phyloP scores from a whole-genome alignment of 2,329 filamentous ascomycete species.

The Chalaropsis ovoidea region DNA sequence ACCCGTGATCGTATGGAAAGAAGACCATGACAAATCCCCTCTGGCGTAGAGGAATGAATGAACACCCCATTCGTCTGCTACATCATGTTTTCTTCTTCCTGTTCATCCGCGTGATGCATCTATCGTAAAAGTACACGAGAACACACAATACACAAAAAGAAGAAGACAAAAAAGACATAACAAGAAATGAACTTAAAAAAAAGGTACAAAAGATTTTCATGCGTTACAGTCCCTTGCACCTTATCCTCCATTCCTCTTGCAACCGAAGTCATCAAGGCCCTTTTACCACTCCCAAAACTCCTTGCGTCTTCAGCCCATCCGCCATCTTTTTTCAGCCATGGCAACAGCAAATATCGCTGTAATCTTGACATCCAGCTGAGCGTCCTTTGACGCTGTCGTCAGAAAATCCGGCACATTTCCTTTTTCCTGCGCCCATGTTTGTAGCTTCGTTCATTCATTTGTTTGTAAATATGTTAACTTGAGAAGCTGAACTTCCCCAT shows the following conservation, averaged over 20 bases:
- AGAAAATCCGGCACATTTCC: no score
- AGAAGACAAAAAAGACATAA: no score
- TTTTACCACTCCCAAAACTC: background rate
- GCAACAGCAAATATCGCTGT: background rate
- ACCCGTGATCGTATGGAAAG: background rate
- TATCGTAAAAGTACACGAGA: no score
- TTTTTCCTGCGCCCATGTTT: no score
- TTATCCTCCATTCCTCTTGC: background rate
- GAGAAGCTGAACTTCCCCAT: background rate
- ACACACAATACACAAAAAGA: background rate
- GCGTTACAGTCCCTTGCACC: slow-evolving; percentile 3
- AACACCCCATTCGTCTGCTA: no score
- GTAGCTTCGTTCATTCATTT: no score
- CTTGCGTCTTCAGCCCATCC: slow-evolving; percentile 6
- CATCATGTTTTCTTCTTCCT: no score
- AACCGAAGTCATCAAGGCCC: background rate
- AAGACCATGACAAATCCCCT: background rate
- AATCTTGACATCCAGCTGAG: background rate
- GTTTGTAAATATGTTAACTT: no score
- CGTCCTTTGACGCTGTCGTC: background rate
- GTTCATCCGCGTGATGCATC: no score
- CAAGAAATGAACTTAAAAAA: background rate
- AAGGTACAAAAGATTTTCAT: slow-evolving; percentile 8
- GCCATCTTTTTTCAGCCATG: background rate
- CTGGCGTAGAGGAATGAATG: no score